phyloP scores from a whole-genome alignment of 2,329 filamentous ascomycete genomes.

The Nannizziopsis barbatae region DNA sequence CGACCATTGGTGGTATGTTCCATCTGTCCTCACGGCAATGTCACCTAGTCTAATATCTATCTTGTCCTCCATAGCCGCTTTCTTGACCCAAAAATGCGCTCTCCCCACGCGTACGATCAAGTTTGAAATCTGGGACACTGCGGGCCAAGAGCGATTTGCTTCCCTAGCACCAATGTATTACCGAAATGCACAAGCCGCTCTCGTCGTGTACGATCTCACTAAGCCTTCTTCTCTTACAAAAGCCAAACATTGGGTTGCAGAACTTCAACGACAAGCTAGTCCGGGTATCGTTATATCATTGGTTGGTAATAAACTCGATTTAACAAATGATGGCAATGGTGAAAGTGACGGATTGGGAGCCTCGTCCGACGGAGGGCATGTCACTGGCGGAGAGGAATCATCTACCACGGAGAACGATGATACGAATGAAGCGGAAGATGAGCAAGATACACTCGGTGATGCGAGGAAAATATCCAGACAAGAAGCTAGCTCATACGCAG shows the following conservation, averaged over 20 bases:
- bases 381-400: conserved; percentile 2
- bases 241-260: conserved; percentile 98
- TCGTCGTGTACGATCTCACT: conserved; percentile 98
- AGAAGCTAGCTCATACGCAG: conserved; percentile 84
- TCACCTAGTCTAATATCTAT: background rate
- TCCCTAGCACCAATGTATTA: conserved; percentile 99
- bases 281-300: conserved; percentile 99
- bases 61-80: conserved; percentile 56
- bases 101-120: conserved; percentile 69
- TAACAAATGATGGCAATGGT: conserved; percentile 64
- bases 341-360: background rate
- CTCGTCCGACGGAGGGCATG: background rate
- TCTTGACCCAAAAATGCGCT: conserved; percentile 97
- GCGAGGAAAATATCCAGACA: conserved; percentile 81
- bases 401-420: conserved; percentile 1
- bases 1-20: conserved; percentile 79
- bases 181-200: conserved; percentile 96
- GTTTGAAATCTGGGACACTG: conserved; percentile 99
- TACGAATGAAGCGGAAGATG: conserved; percentile 41
- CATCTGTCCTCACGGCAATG: no score
- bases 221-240: conserved; percentile 85
- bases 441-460: conserved; percentile 52
- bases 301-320: conserved; percentile 93
- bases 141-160: conserved; percentile 97
- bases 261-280: conserved; percentile 95